Evolutionary conservation across 441 rosid species (phyloP).

Genomic region (Aquilaria agallochum): DNA sequence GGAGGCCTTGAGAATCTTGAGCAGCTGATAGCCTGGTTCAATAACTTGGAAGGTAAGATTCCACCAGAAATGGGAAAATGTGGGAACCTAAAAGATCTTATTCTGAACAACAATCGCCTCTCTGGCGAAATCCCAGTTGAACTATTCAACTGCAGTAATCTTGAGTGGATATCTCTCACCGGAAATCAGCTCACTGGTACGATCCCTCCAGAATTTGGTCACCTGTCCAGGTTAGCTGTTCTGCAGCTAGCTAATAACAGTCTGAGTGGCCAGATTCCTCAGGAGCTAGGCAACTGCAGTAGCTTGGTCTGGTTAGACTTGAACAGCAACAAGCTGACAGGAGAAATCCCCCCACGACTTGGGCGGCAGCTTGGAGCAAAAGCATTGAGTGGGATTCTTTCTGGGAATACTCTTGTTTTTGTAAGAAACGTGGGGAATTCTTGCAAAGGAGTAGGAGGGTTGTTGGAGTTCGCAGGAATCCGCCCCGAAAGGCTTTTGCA

Average conservation of each 20-base stretch:
- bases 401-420: constrained; percentile 82
- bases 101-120: constrained; percentile 79
- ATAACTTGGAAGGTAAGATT: constrained; percentile 67
- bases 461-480: constrained; percentile 86
- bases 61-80: constrained; percentile 76
- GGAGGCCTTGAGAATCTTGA: constrained; percentile 78
- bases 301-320: constrained; percentile 91
- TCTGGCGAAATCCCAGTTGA: constrained; percentile 74
- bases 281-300: constrained; percentile 84
- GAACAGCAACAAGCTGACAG: constrained; percentile 84
- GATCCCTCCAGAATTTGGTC: constrained; percentile 60
- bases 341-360: constrained; percentile 82
- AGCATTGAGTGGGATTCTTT: constrained; percentile 66
- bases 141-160: constrained; percentile 71
- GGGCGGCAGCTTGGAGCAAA: constrained; percentile 91
- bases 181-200: constrained; percentile 72
- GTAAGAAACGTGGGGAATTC: constrained; percentile 93
- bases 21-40: constrained; percentile 90
- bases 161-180: constrained; percentile 91
- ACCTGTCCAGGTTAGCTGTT: constrained; percentile 73
- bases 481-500: constrained; percentile 84
- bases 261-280: constrained; percentile 81
- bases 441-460: constrained; percentile 95
- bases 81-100: constrained; percentile 68
- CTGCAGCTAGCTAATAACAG: constrained; percentile 90